Base-by-base conservation (phyloP, 805 yeast species). In the Debaryomyces maramus region DNA sequence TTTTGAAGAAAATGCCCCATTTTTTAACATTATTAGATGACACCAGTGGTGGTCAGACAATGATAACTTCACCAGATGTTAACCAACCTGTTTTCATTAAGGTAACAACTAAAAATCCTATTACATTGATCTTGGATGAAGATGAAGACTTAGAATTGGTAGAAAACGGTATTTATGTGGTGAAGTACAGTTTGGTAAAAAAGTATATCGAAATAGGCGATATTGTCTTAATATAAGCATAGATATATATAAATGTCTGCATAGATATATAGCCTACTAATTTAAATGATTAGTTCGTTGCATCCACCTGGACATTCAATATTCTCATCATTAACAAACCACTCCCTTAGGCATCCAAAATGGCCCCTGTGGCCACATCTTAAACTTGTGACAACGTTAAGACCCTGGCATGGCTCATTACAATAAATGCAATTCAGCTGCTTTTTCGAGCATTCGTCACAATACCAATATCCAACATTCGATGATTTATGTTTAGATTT, bases 361-460 rank as follows among this genome's bases (percentile, higher is more conserved):
- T 91, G 98, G 1, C 91, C 89, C 41, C 81, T 72, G 60, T 91
- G 98, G 0, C 97, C 97, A 67, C 98, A 91, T 18, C 68, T 75
- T 36, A 85, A 58, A 47, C 69, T 44, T 70, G 64, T 45, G 67
- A 75, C 70, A 11, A 85, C 76, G 11, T 82, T 73, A 40, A 85
- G 67, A 0, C 95, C 95, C 48, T 77, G 78, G 52, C 90, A 70
- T 0, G 95, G 88, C 53, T 77, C 84, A 45, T 83, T 74, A 60
- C 97, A 90, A 45, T 82, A 77, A 19, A 82, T 72, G 60, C 97
- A 90, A n/a, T 80, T 74, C 43, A 80, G 82, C 44, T 80, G 81
- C 11, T 67, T 66, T 36, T 63, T 67, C 8, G 72, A 63, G 58
- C 97, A 90, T 16, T 70, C 72, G 38, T 81, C 88, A 63, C 97